These are phyloP conservation scores for Sporobolomyces roseus DNA, from an alignment of 768 basidiomycete species.

Conservation along the genomic window DNA sequence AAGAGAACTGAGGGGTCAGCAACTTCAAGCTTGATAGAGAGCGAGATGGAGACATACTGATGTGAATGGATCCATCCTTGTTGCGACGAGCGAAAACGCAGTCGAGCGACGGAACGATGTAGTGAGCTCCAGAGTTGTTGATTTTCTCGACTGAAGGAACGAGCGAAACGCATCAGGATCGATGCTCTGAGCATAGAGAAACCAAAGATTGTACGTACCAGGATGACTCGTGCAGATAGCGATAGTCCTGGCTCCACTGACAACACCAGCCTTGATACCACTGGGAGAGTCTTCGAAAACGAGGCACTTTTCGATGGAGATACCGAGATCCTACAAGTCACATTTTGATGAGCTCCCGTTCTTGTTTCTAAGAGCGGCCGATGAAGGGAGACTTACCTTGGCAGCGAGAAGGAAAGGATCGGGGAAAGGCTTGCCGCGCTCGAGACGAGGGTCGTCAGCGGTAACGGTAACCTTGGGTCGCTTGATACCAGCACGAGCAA, in stretches of 20 bases:
- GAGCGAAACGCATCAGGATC: background rate
- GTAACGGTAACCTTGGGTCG: conserved; percentile 69
- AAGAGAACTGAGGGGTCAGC: background rate
- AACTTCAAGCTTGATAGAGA: no score
- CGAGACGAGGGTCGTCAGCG: conserved; percentile 69
- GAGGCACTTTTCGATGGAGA: conserved; percentile 53
- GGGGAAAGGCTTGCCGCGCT: conserved; percentile 52
- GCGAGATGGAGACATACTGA: conserved; percentile 16
- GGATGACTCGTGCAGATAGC: conserved; percentile 50
- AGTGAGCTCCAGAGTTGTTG: conserved; percentile 38
- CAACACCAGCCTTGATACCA: conserved; percentile 50
- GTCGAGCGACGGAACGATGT: conserved; percentile 35
- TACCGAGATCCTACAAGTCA: conserved; percentile 48
- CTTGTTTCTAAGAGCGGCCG: no score
- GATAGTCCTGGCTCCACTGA: conserved; percentile 47
- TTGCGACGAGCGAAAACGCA: conserved; percentile 33
- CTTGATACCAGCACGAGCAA: conserved; percentile 65
- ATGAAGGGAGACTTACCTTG: conserved; percentile 13
- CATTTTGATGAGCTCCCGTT: no score
- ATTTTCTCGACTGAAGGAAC: conserved; percentile 43
- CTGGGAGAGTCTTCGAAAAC: conserved; percentile 51
- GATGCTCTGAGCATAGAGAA: background rate
- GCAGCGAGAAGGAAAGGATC: conserved; percentile 51
- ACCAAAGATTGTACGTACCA: background rate
- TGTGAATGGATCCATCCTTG: conserved; percentile 28